Base-by-base conservation (phyloP, 2,329 filamentous ascomycete species). In the Fusarium zealandicum region DNA sequence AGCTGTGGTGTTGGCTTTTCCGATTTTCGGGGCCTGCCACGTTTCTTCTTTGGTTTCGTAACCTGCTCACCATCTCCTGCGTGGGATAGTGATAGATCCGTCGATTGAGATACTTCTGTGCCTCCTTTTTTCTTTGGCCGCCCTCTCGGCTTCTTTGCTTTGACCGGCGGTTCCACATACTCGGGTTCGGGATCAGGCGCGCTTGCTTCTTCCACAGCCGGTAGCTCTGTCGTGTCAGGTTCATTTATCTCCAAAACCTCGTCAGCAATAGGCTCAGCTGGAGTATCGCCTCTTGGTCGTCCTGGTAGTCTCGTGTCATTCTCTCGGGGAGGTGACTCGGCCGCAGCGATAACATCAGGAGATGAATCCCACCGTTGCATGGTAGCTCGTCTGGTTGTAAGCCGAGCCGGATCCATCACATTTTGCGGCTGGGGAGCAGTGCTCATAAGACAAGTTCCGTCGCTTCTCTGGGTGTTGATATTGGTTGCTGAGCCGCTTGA, bases 1-100 rank as follows among this genome's bases (percentile, higher is more conserved):
- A 11, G 5, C 20, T 32, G 20, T 16, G 44, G 27, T 31, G 51
- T 12, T 41, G 32, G 47, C 35, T 67, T 66, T 18, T 69, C 69
- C 2, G 64, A 57, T 50, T 79, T 80, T 51, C 70, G 75, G 13
- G 78, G 77, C 16, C 78, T 71, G 4, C 79, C 78, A 42, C 78
- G 70, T 53, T 72, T 76, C 63, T 72, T 76, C 48, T 71, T 75
- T 45, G 58, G 35, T 33, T 56, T 62, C 28, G 41, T 40, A 20
- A 30, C 35, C 13, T 32, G 30, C 30, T 60, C 59, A 27, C 32
- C 49, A 36, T 53, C 61, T 20, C 18, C 47, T 30, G 44, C 13
- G 14, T 28, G 48, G 11, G 45, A 17, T 3, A 51, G 37, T 25
- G 25, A 30, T 37, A 50, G 46, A 16, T 44, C 64, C 25, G 49